Base-by-base conservation (phyloP, 2,329 filamentous ascomycete species). In the Penicillium capsulatum region DNA sequence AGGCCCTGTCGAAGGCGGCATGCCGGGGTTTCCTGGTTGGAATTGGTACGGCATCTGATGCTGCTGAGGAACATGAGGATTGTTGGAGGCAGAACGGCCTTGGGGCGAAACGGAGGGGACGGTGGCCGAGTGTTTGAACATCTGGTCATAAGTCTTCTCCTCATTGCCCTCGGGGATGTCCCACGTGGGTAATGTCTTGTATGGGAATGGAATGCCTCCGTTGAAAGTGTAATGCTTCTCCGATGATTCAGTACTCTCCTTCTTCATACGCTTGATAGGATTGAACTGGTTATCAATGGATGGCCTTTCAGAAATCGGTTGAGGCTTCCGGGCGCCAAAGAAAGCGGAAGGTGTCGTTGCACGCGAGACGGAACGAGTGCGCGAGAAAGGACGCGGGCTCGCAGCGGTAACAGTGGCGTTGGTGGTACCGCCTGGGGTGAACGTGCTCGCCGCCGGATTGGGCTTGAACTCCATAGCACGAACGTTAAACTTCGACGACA, bases 151-250 rank as follows among this genome's bases (percentile, higher is more conserved):
- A 0, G 80, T 86, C 56, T 85, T 86, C 49, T 94, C 86, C 30
- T 78, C 73, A 49, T 87, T 84, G 14, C 82, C 80, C 34, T 79
- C 70, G 16, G 81, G 68, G 44, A 81, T 79, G 45, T 84, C 81
- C 91, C 92, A 98, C 0, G 84, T 90, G 1, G 89, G 89, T 8
- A 75, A 72, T 1, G 92, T 97, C 54, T 88, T 83, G 64, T 84
- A 96, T 3, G 91, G 82, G 17, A 84, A 84, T 26, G 84, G 84
- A 37, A 96, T 78, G n/a, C 88, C 89, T 32, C 82, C 83, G 57
- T 92, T 94, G 42, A 81, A 77, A 24, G 80, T 74, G 72, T 83
- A 89, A 47, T 84, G 80, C 52, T 76, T 75, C 3, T 68, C 64
- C 39, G 71, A 69, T 34, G 74, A 70, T 30, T 66, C 67, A n/a